Evolutionary conservation across 169 alveolate species (phyloP).

Genomic region (Amoebophrya sp.): DNA sequence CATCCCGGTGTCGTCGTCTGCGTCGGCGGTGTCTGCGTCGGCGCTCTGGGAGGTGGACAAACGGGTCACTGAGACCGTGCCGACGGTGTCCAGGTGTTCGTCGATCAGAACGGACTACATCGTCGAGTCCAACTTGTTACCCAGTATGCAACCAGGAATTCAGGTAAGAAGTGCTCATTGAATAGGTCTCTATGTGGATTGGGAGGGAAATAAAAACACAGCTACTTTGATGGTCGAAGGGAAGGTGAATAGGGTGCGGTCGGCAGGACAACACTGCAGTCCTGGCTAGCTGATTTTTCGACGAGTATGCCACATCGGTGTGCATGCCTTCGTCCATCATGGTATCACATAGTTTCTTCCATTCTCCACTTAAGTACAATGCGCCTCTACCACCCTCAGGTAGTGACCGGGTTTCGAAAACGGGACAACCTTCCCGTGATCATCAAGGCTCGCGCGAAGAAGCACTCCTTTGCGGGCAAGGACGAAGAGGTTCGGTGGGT

Average conservation of each 20-base stretch:
- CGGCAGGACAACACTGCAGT: no score
- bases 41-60: neutral
- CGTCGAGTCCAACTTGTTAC: neutral
- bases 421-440: neutral
- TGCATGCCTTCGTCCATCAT: no score
- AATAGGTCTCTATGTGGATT: no score
- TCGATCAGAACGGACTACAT: neutral
- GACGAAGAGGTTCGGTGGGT: neutral
- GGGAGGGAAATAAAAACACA: no score
- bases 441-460: neutral
- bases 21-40: neutral
- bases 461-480: neutral
- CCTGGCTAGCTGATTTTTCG: no score
- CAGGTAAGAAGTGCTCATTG: neutral
- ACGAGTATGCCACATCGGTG: no score
- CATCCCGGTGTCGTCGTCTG: no score
- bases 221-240: no score
- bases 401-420: neutral
- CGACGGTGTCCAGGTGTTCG: neutral
- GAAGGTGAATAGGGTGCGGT: no score
- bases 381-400: no score
- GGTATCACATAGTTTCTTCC: no score
- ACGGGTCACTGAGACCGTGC: neutral
- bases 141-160: neutral
- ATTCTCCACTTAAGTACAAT: no score